Evolutionary conservation across 768 basidiomycete genomes (phyloP).

Genomic region (Russula earlei): DNA sequence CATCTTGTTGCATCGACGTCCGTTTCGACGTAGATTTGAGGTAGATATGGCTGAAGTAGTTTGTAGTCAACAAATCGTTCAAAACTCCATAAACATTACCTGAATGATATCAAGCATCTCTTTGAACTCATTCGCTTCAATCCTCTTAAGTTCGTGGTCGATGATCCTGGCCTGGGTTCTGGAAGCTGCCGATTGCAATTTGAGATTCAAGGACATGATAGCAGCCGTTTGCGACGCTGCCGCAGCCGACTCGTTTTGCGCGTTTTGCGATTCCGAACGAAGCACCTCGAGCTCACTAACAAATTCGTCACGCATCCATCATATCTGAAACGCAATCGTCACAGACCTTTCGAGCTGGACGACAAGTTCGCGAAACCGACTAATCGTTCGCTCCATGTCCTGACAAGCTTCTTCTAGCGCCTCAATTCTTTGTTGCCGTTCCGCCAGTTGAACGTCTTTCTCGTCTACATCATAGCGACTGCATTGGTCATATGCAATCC

Average conservation of each 20-base stretch:
- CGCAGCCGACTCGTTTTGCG: constrained; percentile 71
- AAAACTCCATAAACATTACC: constrained; percentile 31
- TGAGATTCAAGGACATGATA: constrained; percentile 91
- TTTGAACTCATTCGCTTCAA: constrained; percentile 75
- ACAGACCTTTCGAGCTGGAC: constrained; percentile 66
- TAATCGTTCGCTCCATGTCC: constrained; percentile 83
- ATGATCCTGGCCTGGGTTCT: constrained; percentile 87
- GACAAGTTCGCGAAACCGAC: constrained; percentile 90
- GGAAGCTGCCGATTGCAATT: constrained; percentile 81
- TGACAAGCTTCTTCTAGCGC: constrained; percentile 67
- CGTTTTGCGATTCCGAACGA: constrained; percentile 76
- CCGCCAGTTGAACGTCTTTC: constrained; percentile 63
- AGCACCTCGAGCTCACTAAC: constrained; percentile 76
- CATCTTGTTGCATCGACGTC: constrained; percentile 85
- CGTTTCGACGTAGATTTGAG: constrained; percentile 79
- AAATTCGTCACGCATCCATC: background rate
- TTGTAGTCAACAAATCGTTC: background rate
- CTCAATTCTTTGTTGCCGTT: constrained; percentile 54
- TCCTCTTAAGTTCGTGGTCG: constrained; percentile 77
- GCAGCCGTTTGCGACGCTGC: constrained; percentile 85
- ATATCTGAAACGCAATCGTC: constrained; percentile 9
- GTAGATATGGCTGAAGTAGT: constrained; percentile 68
- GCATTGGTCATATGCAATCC: background rate
- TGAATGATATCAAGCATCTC: constrained; percentile 80
- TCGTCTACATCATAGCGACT: constrained; percentile 34